Conservation (phyloP, 306 rosid species). For the Quercus aquifolioides region DNA sequence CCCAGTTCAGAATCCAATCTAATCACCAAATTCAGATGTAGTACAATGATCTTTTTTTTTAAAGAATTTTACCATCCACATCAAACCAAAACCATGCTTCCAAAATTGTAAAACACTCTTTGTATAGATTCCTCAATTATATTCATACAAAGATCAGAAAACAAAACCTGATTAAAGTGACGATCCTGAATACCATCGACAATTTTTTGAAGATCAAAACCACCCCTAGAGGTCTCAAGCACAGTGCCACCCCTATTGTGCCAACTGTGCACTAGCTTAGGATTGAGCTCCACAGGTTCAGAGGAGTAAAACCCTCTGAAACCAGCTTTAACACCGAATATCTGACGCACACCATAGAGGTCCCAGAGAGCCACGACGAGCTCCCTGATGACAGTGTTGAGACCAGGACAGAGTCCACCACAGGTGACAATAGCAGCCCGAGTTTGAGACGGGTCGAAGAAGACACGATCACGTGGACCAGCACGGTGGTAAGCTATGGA, state of each 20-base stretch:
- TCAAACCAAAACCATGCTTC: no score
- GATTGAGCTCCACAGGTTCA: conserved; percentile 35
- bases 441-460: conserved; percentile 18
- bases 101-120: no score
- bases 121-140: no score
- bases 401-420: conserved; percentile 74
- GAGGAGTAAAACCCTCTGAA: conserved; percentile 69
- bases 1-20: background rate
- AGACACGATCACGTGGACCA: conserved; percentile 41
- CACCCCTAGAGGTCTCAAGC: conserved; percentile 71
- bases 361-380: conserved; percentile 31
- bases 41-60: no score
- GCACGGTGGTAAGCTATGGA: conserved; percentile 25
- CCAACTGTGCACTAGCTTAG: conserved; percentile 46
- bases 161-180: conserved; percentile 64
- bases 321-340: conserved; percentile 58
- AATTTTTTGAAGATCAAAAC: conserved; percentile 61
- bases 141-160: background rate
- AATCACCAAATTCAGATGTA: background rate
- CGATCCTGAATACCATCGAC: conserved; percentile 60
- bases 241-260: conserved; percentile 68
- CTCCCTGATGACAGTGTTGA: conserved; percentile 82
- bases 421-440: conserved; percentile 70
- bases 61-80: no score
- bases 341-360: conserved; percentile 49